Conservation (phyloP, 768 basidiomycete species). For the Termitomyces sp. region DNA sequence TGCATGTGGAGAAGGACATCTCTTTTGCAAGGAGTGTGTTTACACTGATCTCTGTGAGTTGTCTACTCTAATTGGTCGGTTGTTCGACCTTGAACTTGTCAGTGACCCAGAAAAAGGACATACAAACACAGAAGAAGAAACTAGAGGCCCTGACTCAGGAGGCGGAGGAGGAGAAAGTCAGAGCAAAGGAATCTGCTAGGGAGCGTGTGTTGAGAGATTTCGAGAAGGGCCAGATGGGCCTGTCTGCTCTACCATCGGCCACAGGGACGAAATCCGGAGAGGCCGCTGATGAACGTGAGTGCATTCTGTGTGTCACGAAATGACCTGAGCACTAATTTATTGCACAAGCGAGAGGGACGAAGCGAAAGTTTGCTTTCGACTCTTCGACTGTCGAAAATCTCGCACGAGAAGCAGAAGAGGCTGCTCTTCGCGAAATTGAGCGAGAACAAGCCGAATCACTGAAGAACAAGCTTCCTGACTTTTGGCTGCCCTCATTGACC, state of each 20-base stretch:
- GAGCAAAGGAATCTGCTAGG: constrained; percentile 67
- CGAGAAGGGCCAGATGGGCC: constrained; percentile 75
- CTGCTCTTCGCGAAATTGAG: constrained; percentile 77
- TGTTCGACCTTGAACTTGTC: constrained; percentile 9
- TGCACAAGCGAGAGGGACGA: background rate
- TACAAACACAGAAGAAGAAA: constrained; percentile 83
- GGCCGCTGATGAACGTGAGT: constrained; percentile 28
- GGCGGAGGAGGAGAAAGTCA: constrained; percentile 72
- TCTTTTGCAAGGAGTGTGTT: constrained; percentile 96
- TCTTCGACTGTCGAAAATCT: constrained; percentile 62
- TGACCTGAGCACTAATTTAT: background rate
- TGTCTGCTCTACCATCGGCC: constrained; percentile 41
- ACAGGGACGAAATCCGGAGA: constrained; percentile 33
- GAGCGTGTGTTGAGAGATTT: constrained; percentile 89
- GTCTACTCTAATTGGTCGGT: background rate
- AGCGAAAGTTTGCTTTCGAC: constrained; percentile 41
- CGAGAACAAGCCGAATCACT: constrained; percentile 80
- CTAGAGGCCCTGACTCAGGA: constrained; percentile 71
- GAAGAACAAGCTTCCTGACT: constrained; percentile 88
- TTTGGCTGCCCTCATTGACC: constrained; percentile 93
- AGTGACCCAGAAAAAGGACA: constrained; percentile 90
- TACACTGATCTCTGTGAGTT: constrained; percentile 75
- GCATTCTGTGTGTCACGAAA: background rate
- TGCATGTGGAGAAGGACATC: constrained; percentile 78
- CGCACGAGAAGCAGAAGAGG: constrained; percentile 81